Conservation (phyloP, 225 moss, liverwort and hornwort species). For the Pseudoscleropodium purum region DNA sequence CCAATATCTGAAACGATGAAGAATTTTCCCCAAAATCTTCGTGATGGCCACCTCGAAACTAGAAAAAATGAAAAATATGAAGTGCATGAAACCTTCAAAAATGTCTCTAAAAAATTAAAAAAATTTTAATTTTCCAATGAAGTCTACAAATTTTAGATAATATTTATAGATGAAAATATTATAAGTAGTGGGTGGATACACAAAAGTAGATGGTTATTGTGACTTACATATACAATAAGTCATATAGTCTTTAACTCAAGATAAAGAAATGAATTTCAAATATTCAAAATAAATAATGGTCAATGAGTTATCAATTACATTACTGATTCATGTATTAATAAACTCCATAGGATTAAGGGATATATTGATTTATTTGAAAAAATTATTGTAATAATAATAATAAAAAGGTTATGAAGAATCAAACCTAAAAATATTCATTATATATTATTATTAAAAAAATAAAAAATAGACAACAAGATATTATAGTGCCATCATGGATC, state of each 20-base stretch:
- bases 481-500: accelerated
- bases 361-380: too few relatives aligned
- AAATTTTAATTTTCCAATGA: background rate
- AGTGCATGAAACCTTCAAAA: background rate
- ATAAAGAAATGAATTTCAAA: background rate
- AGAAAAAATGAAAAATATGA: accelerated
- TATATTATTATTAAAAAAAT: too few relatives aligned
- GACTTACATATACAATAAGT: accelerated
- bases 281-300: background rate
- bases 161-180: too few relatives aligned
- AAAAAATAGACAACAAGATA: background rate
- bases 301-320: accelerated
- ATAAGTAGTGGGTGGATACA: background rate
- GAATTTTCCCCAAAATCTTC: background rate
- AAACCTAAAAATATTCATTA: background rate
- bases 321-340: background rate
- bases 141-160: background rate
- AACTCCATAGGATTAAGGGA: background rate
- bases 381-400: too few relatives aligned
- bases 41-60: background rate
- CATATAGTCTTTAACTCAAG: accelerated
- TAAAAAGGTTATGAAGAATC: too few relatives aligned
- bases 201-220: background rate
- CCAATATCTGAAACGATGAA: background rate
- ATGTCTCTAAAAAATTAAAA: background rate